Evolutionary conservation across 805 yeast species (phyloP).

Genomic region (Maudiozyma barnettii): DNA sequence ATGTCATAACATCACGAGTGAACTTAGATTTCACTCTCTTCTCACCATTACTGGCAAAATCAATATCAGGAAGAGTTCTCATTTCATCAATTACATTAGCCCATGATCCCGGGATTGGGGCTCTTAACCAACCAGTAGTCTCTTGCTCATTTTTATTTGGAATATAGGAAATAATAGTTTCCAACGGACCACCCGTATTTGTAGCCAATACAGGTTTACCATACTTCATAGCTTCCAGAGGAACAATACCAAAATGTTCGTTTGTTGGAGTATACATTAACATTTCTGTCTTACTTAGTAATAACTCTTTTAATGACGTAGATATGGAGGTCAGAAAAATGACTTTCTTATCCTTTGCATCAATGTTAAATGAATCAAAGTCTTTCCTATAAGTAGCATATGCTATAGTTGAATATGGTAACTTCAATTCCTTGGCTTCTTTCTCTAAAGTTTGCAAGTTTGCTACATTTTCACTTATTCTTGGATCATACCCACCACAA

Average conservation of each 20-base stretch:
- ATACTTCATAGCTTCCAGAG: slow-evolving; percentile 84
- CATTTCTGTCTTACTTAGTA: slow-evolving; percentile 48
- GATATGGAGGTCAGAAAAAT: slow-evolving; percentile 77
- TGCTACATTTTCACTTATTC: slow-evolving; percentile 66
- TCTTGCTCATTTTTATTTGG: slow-evolving; percentile 20
- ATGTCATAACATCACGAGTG: slow-evolving; percentile 34
- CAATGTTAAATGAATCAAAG: slow-evolving; percentile 6
- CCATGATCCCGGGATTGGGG: slow-evolving; percentile 45
- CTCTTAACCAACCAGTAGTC: slow-evolving; percentile 59
- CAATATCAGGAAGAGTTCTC: neutral
- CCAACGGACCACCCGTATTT: slow-evolving; percentile 88
- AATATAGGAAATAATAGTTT: slow-evolving; percentile 40
- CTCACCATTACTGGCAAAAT: slow-evolving; percentile 21
- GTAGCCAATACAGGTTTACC: slow-evolving; percentile 81
- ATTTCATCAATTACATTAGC: slow-evolving; percentile 35
- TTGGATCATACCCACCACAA: slow-evolving; percentile 85
- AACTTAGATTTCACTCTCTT: slow-evolving; percentile 26
- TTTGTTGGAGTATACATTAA: slow-evolving; percentile 80
- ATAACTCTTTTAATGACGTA: slow-evolving; percentile 49
- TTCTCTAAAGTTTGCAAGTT: slow-evolving; percentile 53
- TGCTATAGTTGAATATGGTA: slow-evolving; percentile 39
- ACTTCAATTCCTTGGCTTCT: slow-evolving; percentile 36
- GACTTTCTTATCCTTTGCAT: slow-evolving; percentile 38
- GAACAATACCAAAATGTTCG: slow-evolving; percentile 97
- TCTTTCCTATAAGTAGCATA: slow-evolving; percentile 21